phyloP scores from a whole-genome alignment of 306 rosid genomes.

The Canavalia gladiata region DNA sequence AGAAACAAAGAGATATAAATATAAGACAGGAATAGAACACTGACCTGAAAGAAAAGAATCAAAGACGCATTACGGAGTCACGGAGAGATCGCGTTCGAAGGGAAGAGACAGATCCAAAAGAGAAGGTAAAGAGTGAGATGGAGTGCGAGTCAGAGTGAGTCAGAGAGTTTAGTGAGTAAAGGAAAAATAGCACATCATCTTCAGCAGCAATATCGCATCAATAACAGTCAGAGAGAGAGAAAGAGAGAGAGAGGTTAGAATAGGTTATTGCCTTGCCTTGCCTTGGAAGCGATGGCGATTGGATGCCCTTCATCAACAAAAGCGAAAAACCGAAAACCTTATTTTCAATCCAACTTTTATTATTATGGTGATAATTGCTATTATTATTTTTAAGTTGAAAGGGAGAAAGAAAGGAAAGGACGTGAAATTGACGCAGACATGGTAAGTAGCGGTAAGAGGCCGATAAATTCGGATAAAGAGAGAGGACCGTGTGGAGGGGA shows the following conservation, averaged over 20 bases:
- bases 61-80: slow-evolving; percentile 59
- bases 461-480: slow-evolving; percentile 28
- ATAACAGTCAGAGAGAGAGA: slow-evolving; percentile 17
- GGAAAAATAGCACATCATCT: slow-evolving; percentile 38
- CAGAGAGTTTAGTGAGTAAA: slow-evolving; percentile 33
- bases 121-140: slow-evolving; percentile 45
- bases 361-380: not conserved
- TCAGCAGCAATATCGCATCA: slow-evolving; percentile 39
- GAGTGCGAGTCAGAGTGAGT: slow-evolving; percentile 8
- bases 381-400: slow-evolving; percentile 16
- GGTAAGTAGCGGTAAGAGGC: slow-evolving; percentile 17
- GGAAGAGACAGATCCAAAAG: slow-evolving; percentile 66
- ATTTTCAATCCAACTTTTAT: slow-evolving; percentile 57
- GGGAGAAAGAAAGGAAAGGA: slow-evolving; percentile 32
- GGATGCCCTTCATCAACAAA: slow-evolving; percentile 59
- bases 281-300: slow-evolving; percentile 85
- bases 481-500: not conserved
- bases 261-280: slow-evolving; percentile 73
- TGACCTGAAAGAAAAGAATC: slow-evolving; percentile 63
- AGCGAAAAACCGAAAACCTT: slow-evolving; percentile 55
- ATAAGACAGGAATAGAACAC: slow-evolving; percentile 43
- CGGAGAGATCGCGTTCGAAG: slow-evolving; percentile 57
- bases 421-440: not conserved
- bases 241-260: slow-evolving; percentile 23
- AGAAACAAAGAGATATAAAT: slow-evolving; percentile 10